A percentile compares a stretch with the other conserved stretches of the same genome.
phyloP scores from a whole-genome alignment of 2,329 filamentous ascomycete genomes.

The Lizonia empirigonia region DNA sequence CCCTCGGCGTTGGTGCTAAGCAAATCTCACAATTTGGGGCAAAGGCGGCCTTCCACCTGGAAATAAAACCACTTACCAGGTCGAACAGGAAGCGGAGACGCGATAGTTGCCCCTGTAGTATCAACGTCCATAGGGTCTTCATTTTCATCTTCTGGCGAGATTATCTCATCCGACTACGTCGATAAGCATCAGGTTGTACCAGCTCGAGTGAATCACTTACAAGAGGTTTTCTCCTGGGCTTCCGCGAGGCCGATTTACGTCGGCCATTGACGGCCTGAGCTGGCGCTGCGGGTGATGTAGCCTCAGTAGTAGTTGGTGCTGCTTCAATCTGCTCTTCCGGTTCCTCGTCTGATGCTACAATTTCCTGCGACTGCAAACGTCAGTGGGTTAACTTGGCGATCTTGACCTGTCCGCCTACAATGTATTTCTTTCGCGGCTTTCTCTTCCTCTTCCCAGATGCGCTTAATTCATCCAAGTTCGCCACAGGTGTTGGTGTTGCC shows the following conservation, averaged over 20 bases:
- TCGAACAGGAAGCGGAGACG: conserved; percentile 31
- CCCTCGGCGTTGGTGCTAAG: background rate
- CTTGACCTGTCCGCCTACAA: conserved; percentile 22
- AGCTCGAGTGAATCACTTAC: conserved; percentile 24
- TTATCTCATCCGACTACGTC: conserved; percentile 35
- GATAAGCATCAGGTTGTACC: conserved; percentile 8
- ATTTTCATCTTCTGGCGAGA: conserved; percentile 39
- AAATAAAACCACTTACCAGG: conserved; percentile 31
- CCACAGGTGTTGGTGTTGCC: conserved; percentile 20
- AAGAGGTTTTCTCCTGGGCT: conserved; percentile 38
- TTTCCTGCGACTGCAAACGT: conserved; percentile 36
- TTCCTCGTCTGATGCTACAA: conserved; percentile 39
- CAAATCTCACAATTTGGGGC: background rate
- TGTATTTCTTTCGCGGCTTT: conserved; percentile 37
- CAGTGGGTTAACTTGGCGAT: conserved; percentile 8
- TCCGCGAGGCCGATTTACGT: conserved; percentile 35
- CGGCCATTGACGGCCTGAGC: conserved; percentile 24
- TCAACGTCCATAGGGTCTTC: conserved; percentile 33
- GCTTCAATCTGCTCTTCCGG: conserved; percentile 26
- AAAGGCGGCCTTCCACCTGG: background rate
- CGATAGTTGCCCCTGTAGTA: conserved; percentile 20
- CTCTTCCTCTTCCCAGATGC: conserved; percentile 37
- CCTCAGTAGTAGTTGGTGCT: conserved; percentile 7
- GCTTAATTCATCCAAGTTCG: conserved; percentile 29
- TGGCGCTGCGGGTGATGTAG: conserved; percentile 20